These are phyloP conservation scores for Carex myosuroides DNA, from an alignment of 176 grass and related monocot species.

Conservation along the genomic window DNA sequence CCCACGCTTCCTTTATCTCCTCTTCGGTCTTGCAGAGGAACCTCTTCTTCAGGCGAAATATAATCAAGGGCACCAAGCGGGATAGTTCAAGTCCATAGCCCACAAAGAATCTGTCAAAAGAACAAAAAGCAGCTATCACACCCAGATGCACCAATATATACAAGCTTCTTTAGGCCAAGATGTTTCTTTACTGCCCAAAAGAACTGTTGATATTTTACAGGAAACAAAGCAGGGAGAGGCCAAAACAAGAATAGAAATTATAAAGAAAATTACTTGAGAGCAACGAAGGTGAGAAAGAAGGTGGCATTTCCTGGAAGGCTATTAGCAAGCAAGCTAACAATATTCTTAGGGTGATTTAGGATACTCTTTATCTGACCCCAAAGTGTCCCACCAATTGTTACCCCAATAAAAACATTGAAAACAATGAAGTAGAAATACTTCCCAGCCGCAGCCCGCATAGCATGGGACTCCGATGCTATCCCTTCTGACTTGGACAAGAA, in stretches of 20 bases:
- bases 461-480: constrained; percentile 54
- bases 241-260: background rate
- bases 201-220: background rate
- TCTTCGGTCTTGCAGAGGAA: constrained; percentile 94
- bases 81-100: constrained; percentile 94
- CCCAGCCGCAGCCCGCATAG: constrained; percentile 52
- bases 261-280: constrained; percentile 61
- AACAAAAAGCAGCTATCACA: constrained; percentile 25
- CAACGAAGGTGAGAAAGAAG: constrained; percentile 85
- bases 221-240: background rate
- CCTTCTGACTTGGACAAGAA: constrained; percentile 83
- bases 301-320: constrained; percentile 73
- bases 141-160: constrained; percentile 4
- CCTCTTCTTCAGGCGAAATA: constrained; percentile 90
- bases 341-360: constrained; percentile 20
- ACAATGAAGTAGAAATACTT: constrained; percentile 94
- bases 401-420: constrained; percentile 81
- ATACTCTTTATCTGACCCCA: constrained; percentile 31
- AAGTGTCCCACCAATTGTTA: constrained; percentile 40
- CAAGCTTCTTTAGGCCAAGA: background rate
- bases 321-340: constrained; percentile 29
- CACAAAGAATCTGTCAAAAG: constrained; percentile 70
- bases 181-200: background rate
- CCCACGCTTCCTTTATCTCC: constrained; percentile 72
- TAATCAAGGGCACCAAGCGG: constrained; percentile 77